phyloP scores from a whole-genome alignment of 768 basidiomycete genomes.

The Russula dissimulans region DNA sequence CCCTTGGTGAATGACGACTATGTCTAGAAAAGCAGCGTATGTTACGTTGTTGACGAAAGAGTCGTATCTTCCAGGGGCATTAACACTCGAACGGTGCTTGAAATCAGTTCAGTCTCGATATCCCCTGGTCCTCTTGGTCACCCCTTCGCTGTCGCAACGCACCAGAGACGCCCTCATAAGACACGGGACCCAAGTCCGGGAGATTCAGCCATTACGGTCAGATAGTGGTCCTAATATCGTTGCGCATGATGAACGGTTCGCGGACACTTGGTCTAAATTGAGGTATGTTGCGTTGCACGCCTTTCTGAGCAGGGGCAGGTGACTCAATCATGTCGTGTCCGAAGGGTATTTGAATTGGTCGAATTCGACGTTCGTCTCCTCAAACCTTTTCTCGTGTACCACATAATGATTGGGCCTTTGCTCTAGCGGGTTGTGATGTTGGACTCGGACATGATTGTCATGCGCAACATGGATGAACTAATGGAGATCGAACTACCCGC shows the following conservation, averaged over 20 bases:
- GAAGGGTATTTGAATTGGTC: slow-evolving; percentile 52
- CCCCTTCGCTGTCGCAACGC: slow-evolving; percentile 31
- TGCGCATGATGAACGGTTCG: slow-evolving; percentile 39
- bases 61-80: slow-evolving; percentile 46
- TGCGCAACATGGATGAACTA: slow-evolving; percentile 76
- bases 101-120: slow-evolving; percentile 34
- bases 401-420: slow-evolving; percentile 3
- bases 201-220: slow-evolving; percentile 54
- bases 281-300: slow-evolving; percentile 27
- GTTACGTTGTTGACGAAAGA: slow-evolving; percentile 69
- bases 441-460: slow-evolving; percentile 83
- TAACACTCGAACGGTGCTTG: slow-evolving; percentile 47
- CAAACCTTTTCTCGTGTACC: background rate
- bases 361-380: slow-evolving; percentile 50
- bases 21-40: slow-evolving; percentile 47
- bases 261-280: slow-evolving; percentile 59
- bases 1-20: slow-evolving; percentile 16
- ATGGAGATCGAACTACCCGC: slow-evolving; percentile 41
- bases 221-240: slow-evolving; percentile 33
- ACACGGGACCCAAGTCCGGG: slow-evolving; percentile 44
- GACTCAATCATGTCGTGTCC: background rate
- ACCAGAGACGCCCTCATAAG: slow-evolving; percentile 39
- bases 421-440: slow-evolving; percentile 65
- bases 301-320: background rate
- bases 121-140: slow-evolving; percentile 45